Base-by-base conservation (phyloP, 2,329 filamentous ascomycete species). In the Aspergillus quadricinctus region DNA sequence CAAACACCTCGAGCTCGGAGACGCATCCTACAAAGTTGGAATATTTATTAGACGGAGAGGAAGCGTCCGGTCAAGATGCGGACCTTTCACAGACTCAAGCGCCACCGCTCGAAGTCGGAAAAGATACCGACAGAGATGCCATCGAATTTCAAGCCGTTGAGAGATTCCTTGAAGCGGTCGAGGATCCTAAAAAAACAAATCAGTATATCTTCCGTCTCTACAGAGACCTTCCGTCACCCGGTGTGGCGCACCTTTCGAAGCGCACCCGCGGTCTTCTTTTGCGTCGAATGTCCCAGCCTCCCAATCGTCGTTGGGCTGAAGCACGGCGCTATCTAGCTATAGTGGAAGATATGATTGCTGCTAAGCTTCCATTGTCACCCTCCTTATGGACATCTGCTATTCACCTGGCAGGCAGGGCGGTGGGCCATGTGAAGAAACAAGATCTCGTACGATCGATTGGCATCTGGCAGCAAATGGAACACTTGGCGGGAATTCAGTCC, bases 401-500 rank as follows among this genome's bases (percentile, higher is more conserved):
- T 52, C 83, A 88, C 21, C 88, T 95, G 66, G 88, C 89, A 9
- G 87, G 88, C 40, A 86, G 88, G 55, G 91, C 89, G 64, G 84
- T 88, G 61, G 78, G 82, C 8, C 77, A 68, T 10, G 78, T 86
- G 41, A 80, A 83, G 48, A 78, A 81, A 48, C 66, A 81, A 43
- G 82, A 92, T 70, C 73, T 90, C 46, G 78, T 89, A 71, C 81
- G 84, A 4, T 87, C 90, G 0, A 78, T 99, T 48, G 82, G 85
- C 49, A 74, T 95, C 25, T 99, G 93, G 92, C 86, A 84, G 61
- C 86, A 94, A 65, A 97, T 97, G 92, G 94, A 99, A 72, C 80
- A 83, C 49, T 77, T 84, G 4, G 86, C 86, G 1, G 81, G 83
- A 1, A 72, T 91, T 14, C 76, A 77, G 62, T 87, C 83, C 37